These are phyloP conservation scores for Vigna hirtella DNA, from an alignment of 306 rosid genomes.

Conservation along the genomic window DNA sequence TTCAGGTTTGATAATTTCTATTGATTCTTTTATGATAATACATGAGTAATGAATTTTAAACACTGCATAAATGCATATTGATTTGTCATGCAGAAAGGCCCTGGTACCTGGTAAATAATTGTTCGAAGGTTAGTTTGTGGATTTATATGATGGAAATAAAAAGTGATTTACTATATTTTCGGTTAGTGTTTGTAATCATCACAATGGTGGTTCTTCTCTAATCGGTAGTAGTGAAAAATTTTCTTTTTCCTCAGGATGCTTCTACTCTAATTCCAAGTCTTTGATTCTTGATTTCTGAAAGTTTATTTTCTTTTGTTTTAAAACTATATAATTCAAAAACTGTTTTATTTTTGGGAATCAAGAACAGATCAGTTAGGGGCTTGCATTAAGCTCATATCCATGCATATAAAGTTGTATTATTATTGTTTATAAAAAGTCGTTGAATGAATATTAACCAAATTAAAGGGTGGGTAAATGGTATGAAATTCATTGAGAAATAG, in stretches of 20 bases:
- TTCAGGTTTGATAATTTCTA: conserved; percentile 69
- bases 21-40: conserved; percentile 23
- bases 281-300: conserved; percentile 24
- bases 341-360: conserved; percentile 29
- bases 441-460: conserved; percentile 26
- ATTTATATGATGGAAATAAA: conserved; percentile 26
- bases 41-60: conserved; percentile 30
- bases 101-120: conserved; percentile 39
- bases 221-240: background rate
- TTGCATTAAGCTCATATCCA: conserved; percentile 30
- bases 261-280: conserved; percentile 20
- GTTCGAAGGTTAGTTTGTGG: conserved; percentile 36
- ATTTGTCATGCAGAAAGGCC: conserved; percentile 30
- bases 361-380: conserved; percentile 30
- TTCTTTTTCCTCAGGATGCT: conserved; percentile 3
- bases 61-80: conserved; percentile 34
- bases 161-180: conserved; percentile 29
- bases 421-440: conserved; percentile 15
- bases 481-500: conserved; percentile 33
- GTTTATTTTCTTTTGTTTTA: conserved; percentile 18
- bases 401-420: conserved; percentile 17
- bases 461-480: conserved; percentile 1
- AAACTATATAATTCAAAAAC: background rate
- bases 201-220: conserved; percentile 25
- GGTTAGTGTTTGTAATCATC: conserved; percentile 33